Conservation (phyloP, 179 eudicot species). For the Actinidia polygama region DNA sequence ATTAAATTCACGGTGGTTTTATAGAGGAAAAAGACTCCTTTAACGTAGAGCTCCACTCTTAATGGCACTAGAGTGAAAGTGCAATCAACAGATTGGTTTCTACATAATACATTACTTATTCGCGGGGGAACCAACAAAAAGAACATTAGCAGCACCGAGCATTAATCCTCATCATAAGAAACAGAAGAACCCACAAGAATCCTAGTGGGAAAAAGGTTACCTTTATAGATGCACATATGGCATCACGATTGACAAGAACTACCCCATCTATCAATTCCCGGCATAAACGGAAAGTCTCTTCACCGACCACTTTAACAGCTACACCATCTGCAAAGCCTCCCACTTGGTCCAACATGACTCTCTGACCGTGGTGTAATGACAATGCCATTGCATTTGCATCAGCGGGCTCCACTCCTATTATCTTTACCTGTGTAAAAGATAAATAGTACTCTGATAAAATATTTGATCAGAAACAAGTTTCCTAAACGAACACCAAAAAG, state of each 20-base stretch:
- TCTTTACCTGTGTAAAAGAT: slow-evolving; percentile 54
- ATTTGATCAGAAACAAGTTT: slow-evolving; percentile 3
- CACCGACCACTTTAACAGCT: slow-evolving; percentile 96
- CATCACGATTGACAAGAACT: slow-evolving; percentile 97
- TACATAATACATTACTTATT: too few species aligned
- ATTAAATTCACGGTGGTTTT: too few species aligned
- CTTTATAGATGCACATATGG: slow-evolving; percentile 99
- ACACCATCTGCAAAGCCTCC: slow-evolving; percentile 99
- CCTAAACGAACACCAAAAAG: background rate
- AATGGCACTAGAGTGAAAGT: background rate
- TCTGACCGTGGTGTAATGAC: slow-evolving; percentile 83
- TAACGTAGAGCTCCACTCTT: too few species aligned
- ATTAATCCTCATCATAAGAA: background rate
- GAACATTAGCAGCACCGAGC: background rate
- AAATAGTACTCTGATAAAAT: slow-evolving; percentile 1
- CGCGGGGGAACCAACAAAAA: background rate
- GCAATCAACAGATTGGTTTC: background rate
- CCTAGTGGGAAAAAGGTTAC: slow-evolving; percentile 49
- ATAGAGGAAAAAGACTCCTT: too few species aligned
- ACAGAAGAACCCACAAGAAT: too few species aligned
- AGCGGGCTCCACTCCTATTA: slow-evolving; percentile 92
- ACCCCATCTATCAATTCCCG: slow-evolving; percentile 88
- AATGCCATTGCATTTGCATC: slow-evolving; percentile 99
- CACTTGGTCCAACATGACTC: slow-evolving; percentile 84
- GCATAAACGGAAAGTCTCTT: slow-evolving; percentile 86